phyloP scores from a whole-genome alignment of 371 early-diverging fungal genomes.

The Batkoa obscura region DNA sequence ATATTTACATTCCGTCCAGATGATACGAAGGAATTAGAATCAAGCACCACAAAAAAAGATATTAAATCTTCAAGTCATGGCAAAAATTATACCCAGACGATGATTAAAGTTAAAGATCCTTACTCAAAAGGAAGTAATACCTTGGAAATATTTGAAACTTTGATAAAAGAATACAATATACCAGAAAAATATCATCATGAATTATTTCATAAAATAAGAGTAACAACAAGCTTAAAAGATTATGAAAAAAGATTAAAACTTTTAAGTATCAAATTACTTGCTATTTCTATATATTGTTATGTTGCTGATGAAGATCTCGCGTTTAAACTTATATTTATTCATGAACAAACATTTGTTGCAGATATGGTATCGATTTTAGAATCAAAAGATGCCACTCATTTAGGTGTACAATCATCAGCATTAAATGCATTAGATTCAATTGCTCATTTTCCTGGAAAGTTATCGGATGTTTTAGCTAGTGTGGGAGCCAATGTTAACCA shows the following conservation, averaged over 20 bases:
- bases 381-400: constrained; percentile 37
- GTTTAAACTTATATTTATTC: constrained; percentile 48
- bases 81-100: constrained; percentile 9
- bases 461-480: constrained; percentile 63
- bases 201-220: constrained; percentile 56
- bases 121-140: constrained; percentile 12
- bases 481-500: constrained; percentile 86
- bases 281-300: constrained; percentile 43
- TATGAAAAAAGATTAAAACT: constrained; percentile 26
- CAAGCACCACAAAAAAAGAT: neutral
- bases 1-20: neutral
- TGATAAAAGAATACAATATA: constrained; percentile 39
- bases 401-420: constrained; percentile 51
- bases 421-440: constrained; percentile 67
- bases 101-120: constrained; percentile 12
- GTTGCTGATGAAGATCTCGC: constrained; percentile 42
- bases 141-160: constrained; percentile 20
- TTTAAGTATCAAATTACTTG: constrained; percentile 50
- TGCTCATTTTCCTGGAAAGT: constrained; percentile 46
- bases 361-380: constrained; percentile 57
- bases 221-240: constrained; percentile 38
- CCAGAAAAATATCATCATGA: constrained; percentile 56
- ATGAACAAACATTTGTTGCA: constrained; percentile 65
- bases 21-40: neutral
- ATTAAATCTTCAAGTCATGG: neutral